Conservation (phyloP, 202 grass and related monocot genomes). For the Musa balbisiana region DNA sequence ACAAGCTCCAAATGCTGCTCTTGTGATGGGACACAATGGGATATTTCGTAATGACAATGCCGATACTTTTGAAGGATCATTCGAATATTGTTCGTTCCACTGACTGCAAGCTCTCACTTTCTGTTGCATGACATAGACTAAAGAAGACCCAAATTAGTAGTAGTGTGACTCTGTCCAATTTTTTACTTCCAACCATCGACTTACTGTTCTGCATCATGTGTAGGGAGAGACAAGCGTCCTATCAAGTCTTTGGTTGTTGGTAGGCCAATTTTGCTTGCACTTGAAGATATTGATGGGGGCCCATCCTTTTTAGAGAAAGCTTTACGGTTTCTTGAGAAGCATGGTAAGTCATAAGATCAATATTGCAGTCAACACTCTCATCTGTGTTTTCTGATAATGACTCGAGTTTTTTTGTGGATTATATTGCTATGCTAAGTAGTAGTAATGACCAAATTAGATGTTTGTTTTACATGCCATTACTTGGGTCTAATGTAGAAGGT, state of each 20-base stretch:
- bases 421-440: background rate
- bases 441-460: too few species aligned
- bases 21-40: constrained; percentile 97
- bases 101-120: constrained; percentile 17
- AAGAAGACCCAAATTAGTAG: too few species aligned
- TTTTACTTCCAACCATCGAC: background rate
- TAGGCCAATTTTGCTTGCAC: constrained; percentile 91
- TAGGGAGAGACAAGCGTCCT: constrained; percentile 87
- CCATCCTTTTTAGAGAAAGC: constrained; percentile 99
- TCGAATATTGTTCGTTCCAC: constrained; percentile 61
- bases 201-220: constrained; percentile 10
- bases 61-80: constrained; percentile 86
- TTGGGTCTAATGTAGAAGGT: too few species aligned
- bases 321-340: constrained; percentile 90
- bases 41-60: constrained; percentile 90
- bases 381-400: background rate
- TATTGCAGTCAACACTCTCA: background rate
- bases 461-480: too few species aligned
- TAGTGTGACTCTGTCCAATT: background rate
- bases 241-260: constrained; percentile 89
- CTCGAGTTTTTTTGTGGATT: background rate
- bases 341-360: constrained; percentile 47
- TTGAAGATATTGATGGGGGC: constrained; percentile 98
- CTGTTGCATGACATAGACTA: background rate
- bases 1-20: constrained; percentile 96